Evolutionary conservation across 352 stramenopile genomes (phyloP).

Genomic region (Phytophthora cryptogea): DNA sequence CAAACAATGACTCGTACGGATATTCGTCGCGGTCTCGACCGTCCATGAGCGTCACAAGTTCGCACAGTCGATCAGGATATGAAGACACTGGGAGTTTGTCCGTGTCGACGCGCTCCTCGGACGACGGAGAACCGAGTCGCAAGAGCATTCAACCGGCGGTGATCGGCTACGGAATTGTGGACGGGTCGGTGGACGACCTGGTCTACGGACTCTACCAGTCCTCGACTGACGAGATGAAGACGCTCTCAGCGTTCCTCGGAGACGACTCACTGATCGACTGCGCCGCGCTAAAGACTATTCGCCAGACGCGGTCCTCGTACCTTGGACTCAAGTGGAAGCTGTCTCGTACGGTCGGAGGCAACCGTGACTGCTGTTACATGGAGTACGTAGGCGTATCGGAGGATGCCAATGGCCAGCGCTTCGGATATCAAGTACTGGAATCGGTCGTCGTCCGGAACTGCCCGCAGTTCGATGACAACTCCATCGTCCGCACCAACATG

Average conservation of each 20-base stretch:
- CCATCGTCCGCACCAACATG: constrained; percentile 69
- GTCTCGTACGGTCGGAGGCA: constrained; percentile 66
- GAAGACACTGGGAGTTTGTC: constrained; percentile 27
- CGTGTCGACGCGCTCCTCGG: constrained; percentile 33
- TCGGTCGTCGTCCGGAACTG: constrained; percentile 64
- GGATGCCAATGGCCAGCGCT: constrained; percentile 59
- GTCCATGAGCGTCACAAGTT: constrained; percentile 36
- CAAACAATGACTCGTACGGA: constrained; percentile 27
- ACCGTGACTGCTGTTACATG: constrained; percentile 73
- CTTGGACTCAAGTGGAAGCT: constrained; percentile 80
- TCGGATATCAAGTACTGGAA: constrained; percentile 70
- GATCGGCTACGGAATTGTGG: constrained; percentile 51
- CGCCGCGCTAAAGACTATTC: constrained; percentile 63
- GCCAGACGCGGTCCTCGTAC: constrained; percentile 56
- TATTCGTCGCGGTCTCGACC: constrained; percentile 31
- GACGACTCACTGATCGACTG: constrained; percentile 71
- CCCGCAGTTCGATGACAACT: constrained; percentile 74
- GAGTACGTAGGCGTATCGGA: constrained; percentile 67
- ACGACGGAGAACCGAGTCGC: constrained; percentile 41
- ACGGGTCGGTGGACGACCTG: constrained; percentile 56
- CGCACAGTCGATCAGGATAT: constrained; percentile 29
- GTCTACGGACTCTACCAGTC: constrained; percentile 60
- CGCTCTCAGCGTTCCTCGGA: constrained; percentile 44
- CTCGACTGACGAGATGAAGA: constrained; percentile 65
- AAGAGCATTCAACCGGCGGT: constrained; percentile 52